Percentiles rank a stretch among this genome's conserved stretches.
These are phyloP conservation scores for Boletus vinaceobasis DNA, from an alignment of 768 basidiomycete species.

Conservation along the genomic window DNA sequence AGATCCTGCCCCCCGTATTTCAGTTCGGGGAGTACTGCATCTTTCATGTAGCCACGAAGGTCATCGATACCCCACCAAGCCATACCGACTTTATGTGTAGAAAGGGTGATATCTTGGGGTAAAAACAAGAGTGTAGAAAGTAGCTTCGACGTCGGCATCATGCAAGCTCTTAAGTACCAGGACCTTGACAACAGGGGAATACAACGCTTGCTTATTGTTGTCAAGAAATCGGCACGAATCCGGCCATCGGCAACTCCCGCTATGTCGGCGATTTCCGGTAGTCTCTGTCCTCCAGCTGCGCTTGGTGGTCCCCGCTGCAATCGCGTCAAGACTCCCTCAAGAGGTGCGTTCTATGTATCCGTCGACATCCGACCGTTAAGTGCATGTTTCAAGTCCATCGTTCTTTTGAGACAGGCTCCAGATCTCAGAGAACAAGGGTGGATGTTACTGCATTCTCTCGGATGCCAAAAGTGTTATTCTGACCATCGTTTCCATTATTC, in stretches of 20 bases:
- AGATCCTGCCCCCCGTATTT: slow-evolving; percentile 24
- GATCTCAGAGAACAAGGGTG: slow-evolving; percentile 18
- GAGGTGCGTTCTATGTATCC: slow-evolving; percentile 26
- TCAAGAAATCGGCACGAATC: slow-evolving; percentile 7
- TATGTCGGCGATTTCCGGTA: slow-evolving; percentile 18
- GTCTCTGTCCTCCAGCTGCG: neutral
- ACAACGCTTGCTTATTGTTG: slow-evolving; percentile 24
- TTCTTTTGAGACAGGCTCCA: slow-evolving; percentile 1
- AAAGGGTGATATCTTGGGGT: neutral
- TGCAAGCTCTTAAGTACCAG: slow-evolving; percentile 12
- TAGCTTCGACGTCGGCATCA: neutral
- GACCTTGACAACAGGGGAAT: slow-evolving; percentile 21
- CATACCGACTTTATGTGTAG: slow-evolving; percentile 14
- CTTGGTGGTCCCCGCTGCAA: slow-evolving; percentile 2
- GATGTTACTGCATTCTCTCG: slow-evolving; percentile 15
- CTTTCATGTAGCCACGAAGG: slow-evolving; percentile 33
- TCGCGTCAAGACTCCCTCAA: slow-evolving; percentile 23
- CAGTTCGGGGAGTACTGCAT: slow-evolving; percentile 32
- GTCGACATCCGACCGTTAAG: neutral
- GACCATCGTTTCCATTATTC: slow-evolving; percentile 16
- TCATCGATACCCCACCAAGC: slow-evolving; percentile 31
- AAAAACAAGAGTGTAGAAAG: neutral
- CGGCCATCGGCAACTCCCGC: slow-evolving; percentile 26
- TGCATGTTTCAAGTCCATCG: neutral
- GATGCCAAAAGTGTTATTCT: slow-evolving; percentile 16